Percentiles rank a stretch among this genome's conserved stretches.
phyloP scores from a whole-genome alignment of 306 rosid species.

The Pyrus pyrifolia region DNA sequence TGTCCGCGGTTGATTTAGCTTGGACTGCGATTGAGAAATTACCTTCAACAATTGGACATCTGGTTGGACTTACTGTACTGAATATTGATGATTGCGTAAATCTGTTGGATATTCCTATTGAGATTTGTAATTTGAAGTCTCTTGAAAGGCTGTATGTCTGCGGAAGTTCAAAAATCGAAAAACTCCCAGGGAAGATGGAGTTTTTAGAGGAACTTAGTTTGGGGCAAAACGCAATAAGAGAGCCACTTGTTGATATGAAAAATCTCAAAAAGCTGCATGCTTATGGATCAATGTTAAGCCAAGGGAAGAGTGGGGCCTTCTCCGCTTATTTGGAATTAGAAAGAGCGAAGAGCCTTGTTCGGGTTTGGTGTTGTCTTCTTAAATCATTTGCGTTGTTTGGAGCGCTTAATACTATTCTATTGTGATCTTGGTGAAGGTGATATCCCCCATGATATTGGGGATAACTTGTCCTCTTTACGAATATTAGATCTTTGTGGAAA shows the following conservation, averaged over 20 bases:
- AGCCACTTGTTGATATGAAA: neutral
- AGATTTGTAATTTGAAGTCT: neutral
- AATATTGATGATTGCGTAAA: neutral
- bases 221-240: neutral
- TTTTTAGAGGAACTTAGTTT: neutral
- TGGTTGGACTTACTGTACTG: neutral
- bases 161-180: neutral
- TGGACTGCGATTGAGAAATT: neutral
- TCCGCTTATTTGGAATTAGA: neutral
- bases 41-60: neutral
- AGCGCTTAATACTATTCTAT: neutral
- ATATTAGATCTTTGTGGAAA: neutral
- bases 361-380: neutral
- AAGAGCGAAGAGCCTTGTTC: neutral
- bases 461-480: neutral
- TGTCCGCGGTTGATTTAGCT: neutral
- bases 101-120: neutral
- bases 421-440: neutral
- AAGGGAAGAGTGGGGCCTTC: neutral
- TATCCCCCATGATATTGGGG: conserved; percentile 4
- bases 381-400: neutral
- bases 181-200: neutral
- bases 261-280: neutral
- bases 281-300: neutral
- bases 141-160: neutral